Conservation (phyloP, 2,329 filamentous ascomycete species). For the Hypoxylon sp. region DNA sequence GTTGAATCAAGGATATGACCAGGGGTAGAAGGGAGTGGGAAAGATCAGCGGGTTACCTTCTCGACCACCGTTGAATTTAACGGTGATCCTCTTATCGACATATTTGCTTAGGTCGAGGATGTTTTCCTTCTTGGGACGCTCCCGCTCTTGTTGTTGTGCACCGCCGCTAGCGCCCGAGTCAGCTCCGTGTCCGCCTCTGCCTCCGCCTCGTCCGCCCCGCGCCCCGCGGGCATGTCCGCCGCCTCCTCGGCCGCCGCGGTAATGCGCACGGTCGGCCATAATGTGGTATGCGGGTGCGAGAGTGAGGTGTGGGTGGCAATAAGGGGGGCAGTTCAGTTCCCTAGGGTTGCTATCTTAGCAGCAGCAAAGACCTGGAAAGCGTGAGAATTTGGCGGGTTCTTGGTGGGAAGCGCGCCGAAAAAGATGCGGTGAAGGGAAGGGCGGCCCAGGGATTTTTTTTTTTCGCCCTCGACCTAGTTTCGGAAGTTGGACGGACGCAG, state of each 20-base stretch:
- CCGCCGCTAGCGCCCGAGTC: conserved; percentile 60
- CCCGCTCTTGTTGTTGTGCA: conserved; percentile 67
- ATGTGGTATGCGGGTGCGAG: conserved; percentile 34
- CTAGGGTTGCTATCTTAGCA: neutral
- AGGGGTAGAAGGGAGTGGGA: neutral
- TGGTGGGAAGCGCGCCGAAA: conserved; percentile 27
- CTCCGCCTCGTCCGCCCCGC: conserved; percentile 57
- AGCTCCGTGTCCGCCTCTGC: conserved; percentile 62
- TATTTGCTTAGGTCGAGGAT: conserved; percentile 96
- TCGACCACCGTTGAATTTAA: conserved; percentile 96
- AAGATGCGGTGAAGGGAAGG: conserved; percentile 41
- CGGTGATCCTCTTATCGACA: conserved; percentile 94
- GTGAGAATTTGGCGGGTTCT: conserved; percentile 17
- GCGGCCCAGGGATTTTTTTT: conserved; percentile 11
- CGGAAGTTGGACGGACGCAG: conserved; percentile 40
- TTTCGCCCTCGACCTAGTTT: conserved; percentile 34
- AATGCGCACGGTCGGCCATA: conserved; percentile 67
- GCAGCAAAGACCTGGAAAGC: neutral
- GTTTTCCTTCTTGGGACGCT: conserved; percentile 97
- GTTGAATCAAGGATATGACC: neutral
- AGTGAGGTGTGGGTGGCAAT: conserved; percentile 21
- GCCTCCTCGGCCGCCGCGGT: conserved; percentile 64
- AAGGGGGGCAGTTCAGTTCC: neutral
- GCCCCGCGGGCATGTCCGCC: conserved; percentile 58
- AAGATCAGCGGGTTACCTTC: conserved; percentile 73